Evolutionary conservation across 176 grass and related monocot species (phyloP), one percentile per base, ranked within the genome.

Genomic region (Elaeis guineensis): DNA sequence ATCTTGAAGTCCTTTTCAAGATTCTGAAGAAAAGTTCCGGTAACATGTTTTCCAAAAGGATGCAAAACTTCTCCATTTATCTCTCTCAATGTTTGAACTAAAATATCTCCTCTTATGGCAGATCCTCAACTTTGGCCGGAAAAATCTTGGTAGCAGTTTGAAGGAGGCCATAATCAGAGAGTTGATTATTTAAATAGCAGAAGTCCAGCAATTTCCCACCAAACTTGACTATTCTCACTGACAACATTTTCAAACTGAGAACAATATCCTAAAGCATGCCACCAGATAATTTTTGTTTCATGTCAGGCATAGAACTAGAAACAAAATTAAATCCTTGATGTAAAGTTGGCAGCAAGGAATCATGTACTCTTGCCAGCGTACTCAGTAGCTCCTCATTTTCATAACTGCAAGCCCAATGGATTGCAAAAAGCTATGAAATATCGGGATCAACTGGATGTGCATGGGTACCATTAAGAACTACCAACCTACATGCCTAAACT

Each of bases 121-220:
- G 92, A 70, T 97, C 92, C 69, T 97, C 81, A 4, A 91, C 87
- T 23, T 88, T 91, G 32, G 84, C 78, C 55, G 92, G 92, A 78
- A 97, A 85, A 75, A 97, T 91, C 78, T 84, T 87, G 53, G 61
- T 71, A 61, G 72, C 70, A 29, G 56, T 50, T 62, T 82, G 83
- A 63, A 62, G 23, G 39, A 78, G 56, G 69, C 72, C 66, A 57
- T 77, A 50, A 51, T 90, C 80, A 39, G 44, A 75, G 53, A 79
- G 51, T 60, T 82, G 75, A 74, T 82, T 72, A 57, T 85, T 90
- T 50, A 96, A 85, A 82, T 88, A 96, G 78, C 83, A 90, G 35
- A 79, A 85, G 39, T 90, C 75, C 50, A 96, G 72, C 71, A 96
- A 88, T 90, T 78, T 73, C 92, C 92, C 90, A 54, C 92, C 80